Percentiles rank a stretch among this genome's conserved stretches.
These are phyloP conservation scores for Vigna reflexopilosa DNA, from an alignment of 306 rosid genomes.

Conservation along the genomic window DNA sequence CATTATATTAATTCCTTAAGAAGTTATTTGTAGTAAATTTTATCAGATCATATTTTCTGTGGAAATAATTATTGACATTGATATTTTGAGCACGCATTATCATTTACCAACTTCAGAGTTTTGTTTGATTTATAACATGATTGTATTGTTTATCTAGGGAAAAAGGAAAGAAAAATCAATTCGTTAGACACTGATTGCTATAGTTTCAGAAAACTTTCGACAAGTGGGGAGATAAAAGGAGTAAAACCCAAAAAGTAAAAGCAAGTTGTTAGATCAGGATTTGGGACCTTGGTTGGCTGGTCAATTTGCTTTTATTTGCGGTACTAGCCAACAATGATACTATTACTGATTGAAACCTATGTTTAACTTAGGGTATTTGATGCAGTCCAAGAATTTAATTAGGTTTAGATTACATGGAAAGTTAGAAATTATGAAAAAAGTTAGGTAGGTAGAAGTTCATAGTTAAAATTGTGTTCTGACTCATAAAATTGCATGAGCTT, in stretches of 20 bases:
- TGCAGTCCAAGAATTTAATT: not conserved
- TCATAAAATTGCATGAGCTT: not conserved
- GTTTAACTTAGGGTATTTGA: not conserved
- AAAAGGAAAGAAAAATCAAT: conserved; percentile 2
- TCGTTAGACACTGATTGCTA: conserved; percentile 6
- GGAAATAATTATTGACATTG: conserved; percentile 9
- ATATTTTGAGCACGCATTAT: conserved; percentile 21
- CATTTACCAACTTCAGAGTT: conserved; percentile 22
- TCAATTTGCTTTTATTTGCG: not conserved
- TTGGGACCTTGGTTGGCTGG: conserved; percentile 7
- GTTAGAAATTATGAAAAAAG: not conserved
- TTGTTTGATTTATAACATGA: conserved; percentile 28
- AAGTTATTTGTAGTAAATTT: not conserved
- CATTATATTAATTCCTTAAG: not conserved
- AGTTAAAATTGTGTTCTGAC: not conserved
- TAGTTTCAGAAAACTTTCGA: not conserved
- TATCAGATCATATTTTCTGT: conserved; percentile 14
- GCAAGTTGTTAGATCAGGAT: not conserved
- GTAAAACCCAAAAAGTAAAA: not conserved
- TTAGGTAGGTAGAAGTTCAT: not conserved
- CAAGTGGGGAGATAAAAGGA: not conserved
- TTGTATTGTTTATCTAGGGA: conserved; percentile 11
- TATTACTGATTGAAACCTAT: conserved; percentile 21
- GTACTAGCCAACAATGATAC: not conserved
- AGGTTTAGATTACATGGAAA: conserved; percentile 4